A percentile compares a stretch with the other conserved stretches of the same genome.
These are phyloP conservation scores for Domatiomyces globalis DNA, from an alignment of 2,329 filamentous ascomycete genomes.

Conservation along the genomic window DNA sequence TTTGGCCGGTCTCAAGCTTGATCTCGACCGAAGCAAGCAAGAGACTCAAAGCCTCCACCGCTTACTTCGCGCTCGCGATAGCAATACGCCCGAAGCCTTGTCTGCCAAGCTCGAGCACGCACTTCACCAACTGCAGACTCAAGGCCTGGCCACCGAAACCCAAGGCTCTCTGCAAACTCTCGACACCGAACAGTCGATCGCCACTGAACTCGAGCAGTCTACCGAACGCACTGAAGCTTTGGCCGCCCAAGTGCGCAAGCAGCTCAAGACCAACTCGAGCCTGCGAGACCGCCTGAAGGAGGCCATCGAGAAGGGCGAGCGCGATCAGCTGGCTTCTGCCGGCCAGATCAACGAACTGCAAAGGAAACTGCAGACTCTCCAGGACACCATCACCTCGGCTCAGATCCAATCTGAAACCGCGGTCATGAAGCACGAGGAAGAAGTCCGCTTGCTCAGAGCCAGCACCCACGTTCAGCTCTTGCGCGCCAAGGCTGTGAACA, in stretches of 20 bases:
- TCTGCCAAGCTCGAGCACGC: conserved; percentile 54
- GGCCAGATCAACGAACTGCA: conserved; percentile 75
- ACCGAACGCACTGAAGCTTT: conserved; percentile 67
- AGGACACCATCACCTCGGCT: conserved; percentile 68
- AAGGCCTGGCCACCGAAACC: conserved; percentile 44
- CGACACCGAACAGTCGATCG: conserved; percentile 53
- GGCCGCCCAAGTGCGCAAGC: conserved; percentile 61
- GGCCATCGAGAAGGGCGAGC: conserved; percentile 70
- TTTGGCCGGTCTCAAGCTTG: conserved; percentile 79
- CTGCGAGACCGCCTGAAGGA: conserved; percentile 63
- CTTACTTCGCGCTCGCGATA: conserved; percentile 70
- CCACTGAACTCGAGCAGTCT: conserved; percentile 56
- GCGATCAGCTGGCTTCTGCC: conserved; percentile 65
- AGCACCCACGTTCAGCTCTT: conserved; percentile 63
- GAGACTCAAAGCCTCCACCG: conserved; percentile 73
- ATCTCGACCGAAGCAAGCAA: conserved; percentile 85
- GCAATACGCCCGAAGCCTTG: conserved; percentile 51
- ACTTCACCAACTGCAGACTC: conserved; percentile 57
- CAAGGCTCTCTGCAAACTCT: conserved; percentile 53
- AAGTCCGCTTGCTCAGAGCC: conserved; percentile 61
- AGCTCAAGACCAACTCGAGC: conserved; percentile 62
- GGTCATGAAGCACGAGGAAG: conserved; percentile 71
- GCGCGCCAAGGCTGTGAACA: conserved; percentile 45
- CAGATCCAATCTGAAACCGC: conserved; percentile 79
- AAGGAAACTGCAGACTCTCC: conserved; percentile 60